Conservation (phyloP, 306 rosid genomes). For the Cicer judaicum region DNA sequence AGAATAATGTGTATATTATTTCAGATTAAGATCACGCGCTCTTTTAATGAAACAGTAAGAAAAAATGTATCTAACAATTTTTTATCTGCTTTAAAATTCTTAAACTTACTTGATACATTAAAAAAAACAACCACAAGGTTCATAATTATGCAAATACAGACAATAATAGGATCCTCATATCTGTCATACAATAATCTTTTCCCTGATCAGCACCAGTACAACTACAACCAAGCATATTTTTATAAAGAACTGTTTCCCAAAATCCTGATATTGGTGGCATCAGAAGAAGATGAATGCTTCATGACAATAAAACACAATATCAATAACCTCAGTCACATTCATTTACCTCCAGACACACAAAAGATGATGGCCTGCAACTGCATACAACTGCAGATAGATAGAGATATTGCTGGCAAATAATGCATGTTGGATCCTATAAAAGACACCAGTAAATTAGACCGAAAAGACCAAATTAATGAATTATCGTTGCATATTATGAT, state of each 20-base stretch:
- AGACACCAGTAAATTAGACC: conserved; percentile 40
- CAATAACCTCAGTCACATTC: conserved; percentile 34
- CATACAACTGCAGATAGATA: conserved; percentile 92
- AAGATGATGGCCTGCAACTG: conserved; percentile 77
- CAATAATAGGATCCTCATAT: conserved; percentile 33
- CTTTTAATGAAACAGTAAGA: neutral
- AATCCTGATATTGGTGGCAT: conserved; percentile 33
- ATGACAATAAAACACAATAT: conserved; percentile 38
- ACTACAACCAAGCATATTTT: neutral
- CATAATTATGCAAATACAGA: conserved; percentile 36
- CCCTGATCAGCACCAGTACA: neutral
- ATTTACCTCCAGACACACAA: conserved; percentile 91
- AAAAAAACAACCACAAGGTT: conserved; percentile 13
- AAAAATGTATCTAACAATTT: neutral
- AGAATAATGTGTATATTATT: neutral
- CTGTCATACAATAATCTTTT: conserved; percentile 12
- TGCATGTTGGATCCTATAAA: conserved; percentile 84
- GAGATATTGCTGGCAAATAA: conserved; percentile 93
- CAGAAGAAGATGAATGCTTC: conserved; percentile 16
- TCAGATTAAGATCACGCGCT: conserved; percentile 6
- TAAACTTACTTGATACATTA: conserved; percentile 36
- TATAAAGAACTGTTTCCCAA: conserved; percentile 18
- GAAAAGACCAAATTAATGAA: conserved; percentile 37
- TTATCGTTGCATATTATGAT: conserved; percentile 34
- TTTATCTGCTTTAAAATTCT: conserved; percentile 12